phyloP scores from a whole-genome alignment of 2,329 filamentous ascomycete species.

The Fusarium marasasianum region DNA sequence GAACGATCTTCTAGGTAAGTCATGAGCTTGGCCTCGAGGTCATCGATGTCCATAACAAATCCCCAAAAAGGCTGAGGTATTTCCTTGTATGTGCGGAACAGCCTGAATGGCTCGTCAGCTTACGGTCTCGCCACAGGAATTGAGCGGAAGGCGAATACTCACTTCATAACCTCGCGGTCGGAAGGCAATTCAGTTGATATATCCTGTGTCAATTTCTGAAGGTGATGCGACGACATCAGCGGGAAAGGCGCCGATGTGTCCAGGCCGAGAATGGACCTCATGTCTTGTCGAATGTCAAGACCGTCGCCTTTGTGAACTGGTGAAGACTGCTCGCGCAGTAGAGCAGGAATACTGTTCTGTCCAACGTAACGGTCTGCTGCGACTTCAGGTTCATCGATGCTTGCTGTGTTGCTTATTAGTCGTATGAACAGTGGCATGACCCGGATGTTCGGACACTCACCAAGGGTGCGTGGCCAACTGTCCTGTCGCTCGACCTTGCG shows the following conservation, averaged over 20 bases:
- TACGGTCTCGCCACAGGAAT: background rate
- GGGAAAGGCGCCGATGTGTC: slow-evolving; percentile 74
- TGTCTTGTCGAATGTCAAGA: slow-evolving; percentile 69
- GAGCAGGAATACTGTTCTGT: slow-evolving; percentile 74
- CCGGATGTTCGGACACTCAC: slow-evolving; percentile 40
- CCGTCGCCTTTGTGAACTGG: slow-evolving; percentile 61
- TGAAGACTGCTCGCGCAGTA: slow-evolving; percentile 69
- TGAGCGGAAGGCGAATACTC: slow-evolving; percentile 40
- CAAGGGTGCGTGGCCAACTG: slow-evolving; percentile 55
- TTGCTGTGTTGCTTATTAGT: slow-evolving; percentile 48
- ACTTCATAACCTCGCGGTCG: slow-evolving; percentile 74
- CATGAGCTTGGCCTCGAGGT: slow-evolving; percentile 71
- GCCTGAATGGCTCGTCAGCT: slow-evolving; percentile 49
- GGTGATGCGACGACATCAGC: slow-evolving; percentile 71
- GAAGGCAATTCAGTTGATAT: slow-evolving; percentile 70
- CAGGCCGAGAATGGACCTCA: slow-evolving; percentile 71
- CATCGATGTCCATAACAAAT: slow-evolving; percentile 72
- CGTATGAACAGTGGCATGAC: slow-evolving; percentile 15
- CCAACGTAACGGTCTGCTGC: slow-evolving; percentile 70
- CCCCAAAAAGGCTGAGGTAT: slow-evolving; percentile 75
- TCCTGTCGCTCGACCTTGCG: slow-evolving; percentile 51
- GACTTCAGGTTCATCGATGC: slow-evolving; percentile 63
- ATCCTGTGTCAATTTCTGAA: slow-evolving; percentile 68
- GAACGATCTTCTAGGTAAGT: slow-evolving; percentile 72
- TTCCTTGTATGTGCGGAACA: slow-evolving; percentile 73